Percentiles rank a stretch among this genome's conserved stretches.
phyloP scores from a whole-genome alignment of 73 alveolate species.

The Strombidium stylifer region DNA sequence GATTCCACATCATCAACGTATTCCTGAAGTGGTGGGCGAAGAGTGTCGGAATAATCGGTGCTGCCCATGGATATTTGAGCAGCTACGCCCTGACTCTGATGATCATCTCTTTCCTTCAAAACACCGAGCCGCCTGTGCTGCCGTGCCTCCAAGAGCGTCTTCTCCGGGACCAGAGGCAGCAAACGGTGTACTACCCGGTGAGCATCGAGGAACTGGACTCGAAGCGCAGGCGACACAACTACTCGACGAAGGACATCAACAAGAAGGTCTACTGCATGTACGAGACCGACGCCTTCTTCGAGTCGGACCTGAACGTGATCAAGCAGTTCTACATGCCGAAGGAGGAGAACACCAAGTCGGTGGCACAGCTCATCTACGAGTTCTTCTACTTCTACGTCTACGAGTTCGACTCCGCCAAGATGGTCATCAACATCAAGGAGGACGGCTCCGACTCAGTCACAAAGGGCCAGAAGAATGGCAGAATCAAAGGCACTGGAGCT shows the following conservation, averaged over 20 bases:
- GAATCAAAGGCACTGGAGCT: too few relatives aligned
- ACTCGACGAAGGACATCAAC: neutral
- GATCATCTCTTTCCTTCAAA: constrained; percentile 72
- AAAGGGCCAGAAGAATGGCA: neutral
- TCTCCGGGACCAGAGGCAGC: neutral
- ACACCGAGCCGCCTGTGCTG: constrained; percentile 40
- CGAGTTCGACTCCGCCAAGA: constrained; percentile 54
- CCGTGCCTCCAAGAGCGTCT: constrained; percentile 40
- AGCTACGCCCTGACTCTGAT: constrained; percentile 66
- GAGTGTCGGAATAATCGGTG: constrained; percentile 60
- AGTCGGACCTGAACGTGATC: constrained; percentile 18
- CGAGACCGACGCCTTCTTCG: constrained; percentile 27
- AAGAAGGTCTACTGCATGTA: neutral
- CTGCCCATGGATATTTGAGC: constrained; percentile 62
- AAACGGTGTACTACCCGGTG: constrained; percentile 16
- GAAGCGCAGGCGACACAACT: constrained; percentile 4
- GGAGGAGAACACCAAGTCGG: constrained; percentile 66
- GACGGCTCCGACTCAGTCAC: too few relatives aligned
- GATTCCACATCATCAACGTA: constrained; percentile 73
- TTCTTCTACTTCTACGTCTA: constrained; percentile 78
- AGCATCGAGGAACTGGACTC: constrained; percentile 9
- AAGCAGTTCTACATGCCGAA: constrained; percentile 21
- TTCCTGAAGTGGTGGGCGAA: constrained; percentile 71
- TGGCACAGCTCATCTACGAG: constrained; percentile 62
- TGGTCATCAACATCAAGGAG: constrained; percentile 25